Evolutionary conservation across 2,329 filamentous ascomycete genomes (phyloP).

Genomic region (Fusarium falciforme): DNA sequence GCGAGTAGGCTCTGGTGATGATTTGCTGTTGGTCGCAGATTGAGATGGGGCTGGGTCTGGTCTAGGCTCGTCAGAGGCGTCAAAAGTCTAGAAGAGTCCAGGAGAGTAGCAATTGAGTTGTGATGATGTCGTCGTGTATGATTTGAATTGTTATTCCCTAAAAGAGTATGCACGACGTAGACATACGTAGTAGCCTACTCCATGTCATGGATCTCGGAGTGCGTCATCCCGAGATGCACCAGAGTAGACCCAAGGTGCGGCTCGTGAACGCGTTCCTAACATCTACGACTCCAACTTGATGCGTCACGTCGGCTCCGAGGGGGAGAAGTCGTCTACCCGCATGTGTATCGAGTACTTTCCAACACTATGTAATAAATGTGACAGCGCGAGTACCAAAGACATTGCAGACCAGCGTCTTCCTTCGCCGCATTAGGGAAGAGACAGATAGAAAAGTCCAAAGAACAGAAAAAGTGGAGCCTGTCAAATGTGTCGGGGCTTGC

Average conservation of each 20-base stretch:
- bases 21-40: not conserved
- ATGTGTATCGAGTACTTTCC: not conserved
- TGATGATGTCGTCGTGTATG: not conserved
- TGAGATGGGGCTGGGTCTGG: not conserved
- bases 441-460: not conserved
- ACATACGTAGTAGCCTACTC: not conserved
- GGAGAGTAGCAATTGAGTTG: not conserved
- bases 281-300: not conserved
- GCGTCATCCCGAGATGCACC: not conserved
- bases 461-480: not conserved
- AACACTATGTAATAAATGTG: not conserved
- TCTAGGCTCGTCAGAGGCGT: not conserved
- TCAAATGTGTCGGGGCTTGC: conserved; percentile 1
- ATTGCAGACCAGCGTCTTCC: not conserved
- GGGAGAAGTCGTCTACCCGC: not conserved
- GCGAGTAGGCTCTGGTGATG: not conserved
- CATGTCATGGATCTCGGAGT: not conserved
- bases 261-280: not conserved
- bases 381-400: not conserved
- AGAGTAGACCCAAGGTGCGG: not conserved
- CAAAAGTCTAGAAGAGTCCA: not conserved
- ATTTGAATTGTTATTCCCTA: not conserved
- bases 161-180: not conserved
- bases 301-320: not conserved
- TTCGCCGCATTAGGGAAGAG: conserved; percentile 2